Evolutionary conservation across 2,329 filamentous ascomycete species (phyloP).

Genomic region (Penicillium occitanis): DNA sequence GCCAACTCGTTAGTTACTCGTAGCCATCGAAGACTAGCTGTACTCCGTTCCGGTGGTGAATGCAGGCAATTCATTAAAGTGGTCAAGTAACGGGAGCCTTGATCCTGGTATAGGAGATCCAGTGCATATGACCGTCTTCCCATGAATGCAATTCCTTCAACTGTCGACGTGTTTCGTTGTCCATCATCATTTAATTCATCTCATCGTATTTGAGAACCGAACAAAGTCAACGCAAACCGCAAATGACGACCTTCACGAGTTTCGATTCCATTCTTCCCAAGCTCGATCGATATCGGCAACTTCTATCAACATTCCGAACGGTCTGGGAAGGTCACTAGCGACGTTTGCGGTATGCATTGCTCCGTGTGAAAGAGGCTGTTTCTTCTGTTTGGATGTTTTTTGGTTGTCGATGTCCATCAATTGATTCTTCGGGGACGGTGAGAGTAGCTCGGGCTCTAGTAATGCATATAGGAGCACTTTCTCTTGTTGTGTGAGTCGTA

Average conservation of each 20-base stretch:
- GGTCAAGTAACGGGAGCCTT: background rate
- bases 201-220: background rate
- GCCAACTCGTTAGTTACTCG: background rate
- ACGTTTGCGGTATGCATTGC: background rate
- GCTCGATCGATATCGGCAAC: constrained; percentile 5
- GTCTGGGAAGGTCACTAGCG: background rate
- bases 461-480: background rate
- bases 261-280: background rate
- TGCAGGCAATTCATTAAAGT: background rate
- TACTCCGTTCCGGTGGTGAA: background rate
- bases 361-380: background rate
- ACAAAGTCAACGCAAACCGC: background rate
- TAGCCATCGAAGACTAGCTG: background rate
- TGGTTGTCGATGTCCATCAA: background rate
- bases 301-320: background rate
- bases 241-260: no score
- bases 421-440: background rate
- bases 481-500: constrained; percentile 2
- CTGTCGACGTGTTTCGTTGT: background rate
- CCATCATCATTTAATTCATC: background rate
- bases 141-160: background rate
- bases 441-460: background rate
- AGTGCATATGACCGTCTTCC: background rate
- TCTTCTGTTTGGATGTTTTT: background rate
- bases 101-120: background rate